Percentiles rank a stretch among this genome's conserved stretches.
Evolutionary conservation across 495 filamentous ascomycete genomes (phyloP).

Genomic region (Penicillium subrubescens): DNA sequence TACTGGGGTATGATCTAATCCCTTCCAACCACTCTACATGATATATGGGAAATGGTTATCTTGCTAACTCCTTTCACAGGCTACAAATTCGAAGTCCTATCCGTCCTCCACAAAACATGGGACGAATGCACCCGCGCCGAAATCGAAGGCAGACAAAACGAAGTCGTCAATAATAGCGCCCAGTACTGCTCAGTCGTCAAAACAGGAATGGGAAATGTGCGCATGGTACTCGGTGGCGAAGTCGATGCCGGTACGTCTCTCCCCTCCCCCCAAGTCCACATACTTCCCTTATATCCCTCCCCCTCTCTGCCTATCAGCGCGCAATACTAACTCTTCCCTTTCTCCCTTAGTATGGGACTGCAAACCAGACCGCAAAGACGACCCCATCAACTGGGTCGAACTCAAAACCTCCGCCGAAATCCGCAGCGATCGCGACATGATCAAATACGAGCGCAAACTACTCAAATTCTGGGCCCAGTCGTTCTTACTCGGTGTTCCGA

Average conservation of each 20-base stretch:
- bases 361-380: slow-evolving; percentile 65
- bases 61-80: slow-evolving; percentile 51
- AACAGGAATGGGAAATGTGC: slow-evolving; percentile 75
- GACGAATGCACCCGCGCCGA: slow-evolving; percentile 65
- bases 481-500: slow-evolving; percentile 89
- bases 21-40: background rate
- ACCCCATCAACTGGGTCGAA: slow-evolving; percentile 87
- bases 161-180: slow-evolving; percentile 79
- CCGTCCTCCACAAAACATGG: slow-evolving; percentile 73
- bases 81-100: slow-evolving; percentile 94
- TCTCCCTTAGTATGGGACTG: slow-evolving; percentile 71
- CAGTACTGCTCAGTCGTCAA: slow-evolving; percentile 94
- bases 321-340: slow-evolving; percentile 5
- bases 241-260: slow-evolving; percentile 76
- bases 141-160: slow-evolving; percentile 73
- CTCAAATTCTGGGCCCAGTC: slow-evolving; percentile 97
- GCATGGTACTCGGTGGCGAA: slow-evolving; percentile 85
- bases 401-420: slow-evolving; percentile 86
- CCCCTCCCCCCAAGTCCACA: background rate
- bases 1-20: slow-evolving; percentile 53
- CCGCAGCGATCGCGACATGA: slow-evolving; percentile 59
- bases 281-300: no score
- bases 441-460: slow-evolving; percentile 84
- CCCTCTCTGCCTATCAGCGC: background rate
- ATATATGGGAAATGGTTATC: background rate